phyloP scores from a whole-genome alignment of 2,329 filamentous ascomycete species.

The Penicillium sumatraense region DNA sequence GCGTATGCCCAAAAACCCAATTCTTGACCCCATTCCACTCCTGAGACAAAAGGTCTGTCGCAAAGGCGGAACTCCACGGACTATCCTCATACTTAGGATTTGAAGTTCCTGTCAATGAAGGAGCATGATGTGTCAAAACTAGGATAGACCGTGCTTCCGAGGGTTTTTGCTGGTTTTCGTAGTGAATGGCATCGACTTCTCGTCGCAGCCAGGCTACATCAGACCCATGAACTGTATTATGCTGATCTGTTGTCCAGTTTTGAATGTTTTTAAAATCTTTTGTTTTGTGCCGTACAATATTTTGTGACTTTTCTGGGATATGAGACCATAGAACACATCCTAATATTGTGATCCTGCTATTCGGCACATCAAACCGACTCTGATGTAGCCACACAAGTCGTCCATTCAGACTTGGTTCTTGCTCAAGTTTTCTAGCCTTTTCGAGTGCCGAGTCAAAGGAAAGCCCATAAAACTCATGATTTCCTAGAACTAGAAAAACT shows the following conservation, averaged over 20 bases:
- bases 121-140: slow-evolving; percentile 63
- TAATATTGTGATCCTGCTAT: slow-evolving; percentile 53
- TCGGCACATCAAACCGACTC: slow-evolving; percentile 29
- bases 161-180: slow-evolving; percentile 2
- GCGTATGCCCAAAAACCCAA: slow-evolving; percentile 55
- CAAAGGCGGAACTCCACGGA: slow-evolving; percentile 57
- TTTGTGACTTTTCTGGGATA: slow-evolving; percentile 47
- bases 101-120: slow-evolving; percentile 55
- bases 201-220: slow-evolving; percentile 58
- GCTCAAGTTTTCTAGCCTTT: slow-evolving; percentile 31
- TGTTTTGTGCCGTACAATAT: slow-evolving; percentile 50
- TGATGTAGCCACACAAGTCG: slow-evolving; percentile 33
- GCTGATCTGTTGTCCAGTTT: slow-evolving; percentile 55
- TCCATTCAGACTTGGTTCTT: slow-evolving; percentile 31
- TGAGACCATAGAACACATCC: slow-evolving; percentile 64
- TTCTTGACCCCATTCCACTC: slow-evolving; percentile 33
- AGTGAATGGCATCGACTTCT: slow-evolving; percentile 37
- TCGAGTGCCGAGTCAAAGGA: slow-evolving; percentile 25
- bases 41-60: slow-evolving; percentile 53
- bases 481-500: slow-evolving; percentile 32
- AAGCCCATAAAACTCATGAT: slow-evolving; percentile 35
- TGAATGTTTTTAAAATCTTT: slow-evolving; percentile 61
- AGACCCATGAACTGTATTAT: slow-evolving; percentile 53
- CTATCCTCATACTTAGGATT: slow-evolving; percentile 54
- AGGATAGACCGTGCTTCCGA: slow-evolving; percentile 40